Conservation (phyloP, 2,329 filamentous ascomycete species). For the Microdochium bolleyi region DNA sequence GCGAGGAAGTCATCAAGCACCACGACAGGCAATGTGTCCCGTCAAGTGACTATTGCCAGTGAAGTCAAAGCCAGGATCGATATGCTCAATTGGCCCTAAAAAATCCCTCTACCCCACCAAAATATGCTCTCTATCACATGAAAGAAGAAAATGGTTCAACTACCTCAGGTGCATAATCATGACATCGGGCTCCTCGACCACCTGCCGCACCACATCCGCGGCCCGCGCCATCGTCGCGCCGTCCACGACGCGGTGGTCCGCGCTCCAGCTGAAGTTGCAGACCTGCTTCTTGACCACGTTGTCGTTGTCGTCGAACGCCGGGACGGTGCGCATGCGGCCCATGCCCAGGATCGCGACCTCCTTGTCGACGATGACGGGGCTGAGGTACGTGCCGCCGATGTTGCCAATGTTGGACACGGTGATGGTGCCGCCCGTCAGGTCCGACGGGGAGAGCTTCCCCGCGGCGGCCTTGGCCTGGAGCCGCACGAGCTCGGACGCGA, state of each 20-base stretch:
- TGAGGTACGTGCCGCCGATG: constrained; percentile 86
- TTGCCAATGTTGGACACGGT: constrained; percentile 96
- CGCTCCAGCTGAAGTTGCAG: constrained; percentile 92
- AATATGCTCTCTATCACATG: background rate
- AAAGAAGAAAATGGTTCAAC: background rate
- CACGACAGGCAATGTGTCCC: no score
- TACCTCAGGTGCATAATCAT: constrained; percentile 79
- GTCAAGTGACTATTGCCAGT: no score
- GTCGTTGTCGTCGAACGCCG: constrained; percentile 61
- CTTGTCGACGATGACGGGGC: constrained; percentile 81
- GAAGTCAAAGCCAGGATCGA: no score
- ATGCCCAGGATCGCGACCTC: constrained; percentile 91
- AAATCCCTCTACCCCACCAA: no score
- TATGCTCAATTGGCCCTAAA: no score
- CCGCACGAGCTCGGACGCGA: constrained; percentile 67
- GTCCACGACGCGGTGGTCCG: constrained; percentile 89
- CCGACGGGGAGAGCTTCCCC: constrained; percentile 67
- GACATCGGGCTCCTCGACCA: constrained; percentile 76
- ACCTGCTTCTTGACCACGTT: constrained; percentile 67
- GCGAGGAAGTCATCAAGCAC: no score
- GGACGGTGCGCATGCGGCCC: constrained; percentile 71
- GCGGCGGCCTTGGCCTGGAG: constrained; percentile 64
- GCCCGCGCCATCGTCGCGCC: constrained; percentile 91
- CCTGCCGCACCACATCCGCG: constrained; percentile 68
- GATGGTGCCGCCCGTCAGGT: constrained; percentile 82